phyloP scores from a whole-genome alignment of 2,329 filamentous ascomycete species.

The Xylariaceae sp. region DNA sequence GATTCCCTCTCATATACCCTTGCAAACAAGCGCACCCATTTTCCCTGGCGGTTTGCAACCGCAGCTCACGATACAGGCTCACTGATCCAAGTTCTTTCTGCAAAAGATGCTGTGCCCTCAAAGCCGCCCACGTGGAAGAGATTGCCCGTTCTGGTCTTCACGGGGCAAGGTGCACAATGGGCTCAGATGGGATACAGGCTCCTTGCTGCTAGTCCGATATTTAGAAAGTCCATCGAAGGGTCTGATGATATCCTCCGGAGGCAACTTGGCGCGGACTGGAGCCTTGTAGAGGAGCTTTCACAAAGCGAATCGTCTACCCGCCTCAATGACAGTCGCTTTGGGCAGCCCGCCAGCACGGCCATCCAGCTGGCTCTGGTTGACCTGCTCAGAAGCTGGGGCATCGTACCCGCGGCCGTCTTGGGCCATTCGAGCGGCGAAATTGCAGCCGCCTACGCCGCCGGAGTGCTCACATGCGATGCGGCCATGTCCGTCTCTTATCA shows the following conservation, averaged over 20 bases:
- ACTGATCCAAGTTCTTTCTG: background rate
- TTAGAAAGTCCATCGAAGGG: background rate
- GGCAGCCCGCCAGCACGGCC: constrained; percentile 31
- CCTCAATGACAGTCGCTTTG: constrained; percentile 28
- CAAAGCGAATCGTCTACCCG: background rate
- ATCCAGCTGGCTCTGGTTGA: constrained; percentile 20
- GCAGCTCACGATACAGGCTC: constrained; percentile 1
- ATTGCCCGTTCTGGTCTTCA: constrained; percentile 33
- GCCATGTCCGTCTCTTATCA: constrained; percentile 21
- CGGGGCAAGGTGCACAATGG: constrained; percentile 44
- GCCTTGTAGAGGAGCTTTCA: constrained; percentile 2
- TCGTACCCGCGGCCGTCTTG: constrained; percentile 17
- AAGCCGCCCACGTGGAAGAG: background rate
- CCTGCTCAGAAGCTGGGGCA: constrained; percentile 17
- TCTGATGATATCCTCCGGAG: background rate
- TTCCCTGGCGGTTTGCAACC: constrained; percentile 8
- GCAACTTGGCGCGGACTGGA: background rate
- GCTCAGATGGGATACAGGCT: constrained; percentile 35
- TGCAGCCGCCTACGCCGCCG: constrained; percentile 38
- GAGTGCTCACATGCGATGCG: constrained; percentile 28
- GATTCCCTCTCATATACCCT: constrained; percentile 14
- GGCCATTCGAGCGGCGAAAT: constrained; percentile 35
- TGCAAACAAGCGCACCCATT: constrained; percentile 6
- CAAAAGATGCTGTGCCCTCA: background rate
- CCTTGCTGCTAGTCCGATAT: constrained; percentile 5